A percentile compares a stretch with the other conserved stretches of the same genome.
Evolutionary conservation across 306 rosid genomes (phyloP).

Genomic region (Corylus avellana): DNA sequence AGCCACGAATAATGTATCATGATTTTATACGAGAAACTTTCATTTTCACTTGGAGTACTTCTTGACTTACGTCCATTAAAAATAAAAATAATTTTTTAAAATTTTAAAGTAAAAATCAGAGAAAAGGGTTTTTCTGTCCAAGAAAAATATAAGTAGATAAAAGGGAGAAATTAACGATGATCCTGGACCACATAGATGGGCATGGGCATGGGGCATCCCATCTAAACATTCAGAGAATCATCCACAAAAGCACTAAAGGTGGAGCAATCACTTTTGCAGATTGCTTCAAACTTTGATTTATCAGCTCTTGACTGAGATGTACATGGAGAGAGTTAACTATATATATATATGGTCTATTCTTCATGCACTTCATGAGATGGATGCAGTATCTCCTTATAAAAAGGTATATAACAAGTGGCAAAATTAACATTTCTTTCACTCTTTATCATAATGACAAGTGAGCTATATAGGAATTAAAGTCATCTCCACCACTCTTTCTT

Average conservation of each 20-base stretch:
- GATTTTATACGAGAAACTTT: background rate
- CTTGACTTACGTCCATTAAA: slow-evolving; percentile 17
- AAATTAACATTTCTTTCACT: too few relatives aligned
- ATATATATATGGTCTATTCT: too few relatives aligned
- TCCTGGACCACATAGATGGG: slow-evolving; percentile 84
- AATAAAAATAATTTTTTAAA: background rate
- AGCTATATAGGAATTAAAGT: too few relatives aligned
- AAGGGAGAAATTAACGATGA: slow-evolving; percentile 30
- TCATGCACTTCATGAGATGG: background rate
- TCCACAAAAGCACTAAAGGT: slow-evolving; percentile 54
- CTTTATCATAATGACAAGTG: too few relatives aligned
- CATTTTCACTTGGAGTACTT: background rate
- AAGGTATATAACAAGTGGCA: too few relatives aligned
- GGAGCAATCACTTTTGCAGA: slow-evolving; percentile 51
- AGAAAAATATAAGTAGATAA: background rate
- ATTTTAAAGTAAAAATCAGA: slow-evolving; percentile 46
- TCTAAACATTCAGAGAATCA: slow-evolving; percentile 51
- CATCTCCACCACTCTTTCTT: too few relatives aligned
- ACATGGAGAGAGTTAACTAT: background rate
- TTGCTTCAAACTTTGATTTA: slow-evolving; percentile 27
- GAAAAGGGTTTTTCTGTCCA: slow-evolving; percentile 53
- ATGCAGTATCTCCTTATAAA: too few relatives aligned
- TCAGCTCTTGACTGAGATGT: slow-evolving; percentile 24
- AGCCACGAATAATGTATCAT: background rate
- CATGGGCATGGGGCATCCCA: slow-evolving; percentile 48